These are phyloP conservation scores for Aspergillus unguis DNA, from an alignment of 2,329 filamentous ascomycete species.

Conservation along the genomic window DNA sequence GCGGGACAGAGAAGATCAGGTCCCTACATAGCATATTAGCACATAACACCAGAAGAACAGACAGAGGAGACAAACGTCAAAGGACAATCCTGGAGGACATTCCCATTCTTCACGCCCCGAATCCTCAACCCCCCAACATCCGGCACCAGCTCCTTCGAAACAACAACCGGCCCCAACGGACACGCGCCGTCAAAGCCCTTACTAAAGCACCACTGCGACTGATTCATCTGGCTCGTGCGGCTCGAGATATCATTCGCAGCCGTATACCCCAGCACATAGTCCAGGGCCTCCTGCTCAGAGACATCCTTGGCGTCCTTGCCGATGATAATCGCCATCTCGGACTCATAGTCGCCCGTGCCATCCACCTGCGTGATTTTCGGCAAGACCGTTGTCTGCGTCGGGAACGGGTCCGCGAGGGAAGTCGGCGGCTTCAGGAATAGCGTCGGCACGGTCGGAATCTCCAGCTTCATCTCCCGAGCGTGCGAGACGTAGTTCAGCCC, in stretches of 20 bases:
- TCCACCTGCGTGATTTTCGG: conserved; percentile 53
- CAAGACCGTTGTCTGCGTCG: conserved; percentile 47
- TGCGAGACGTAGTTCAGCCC: conserved; percentile 55
- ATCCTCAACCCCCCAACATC: conserved; percentile 34
- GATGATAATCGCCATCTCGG: conserved; percentile 58
- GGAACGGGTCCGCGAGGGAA: conserved; percentile 54
- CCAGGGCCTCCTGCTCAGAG: conserved; percentile 53
- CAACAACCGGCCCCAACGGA: conserved; percentile 44
- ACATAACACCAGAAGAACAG: not conserved
- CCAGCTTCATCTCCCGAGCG: conserved; percentile 52
- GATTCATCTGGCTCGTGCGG: conserved; percentile 54
- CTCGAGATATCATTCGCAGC: conserved; percentile 62
- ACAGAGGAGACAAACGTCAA: conserved; percentile 34
- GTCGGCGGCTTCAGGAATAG: conserved; percentile 59
- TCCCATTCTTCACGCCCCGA: conserved; percentile 47
- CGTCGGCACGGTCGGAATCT: conserved; percentile 54
- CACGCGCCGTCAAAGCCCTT: conserved; percentile 59
- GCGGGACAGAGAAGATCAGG: conserved; percentile 53
- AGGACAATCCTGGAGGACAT: conserved; percentile 50
- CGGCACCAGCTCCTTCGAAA: not conserved
- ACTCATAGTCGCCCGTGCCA: conserved; percentile 58
- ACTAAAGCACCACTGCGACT: conserved; percentile 57
- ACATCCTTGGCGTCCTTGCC: conserved; percentile 54
- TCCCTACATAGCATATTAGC: conserved; percentile 37
- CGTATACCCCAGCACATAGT: conserved; percentile 63